These are phyloP conservation scores for Fraxinus dipetala DNA, from an alignment of 305 asterid species.

Conservation along the genomic window DNA sequence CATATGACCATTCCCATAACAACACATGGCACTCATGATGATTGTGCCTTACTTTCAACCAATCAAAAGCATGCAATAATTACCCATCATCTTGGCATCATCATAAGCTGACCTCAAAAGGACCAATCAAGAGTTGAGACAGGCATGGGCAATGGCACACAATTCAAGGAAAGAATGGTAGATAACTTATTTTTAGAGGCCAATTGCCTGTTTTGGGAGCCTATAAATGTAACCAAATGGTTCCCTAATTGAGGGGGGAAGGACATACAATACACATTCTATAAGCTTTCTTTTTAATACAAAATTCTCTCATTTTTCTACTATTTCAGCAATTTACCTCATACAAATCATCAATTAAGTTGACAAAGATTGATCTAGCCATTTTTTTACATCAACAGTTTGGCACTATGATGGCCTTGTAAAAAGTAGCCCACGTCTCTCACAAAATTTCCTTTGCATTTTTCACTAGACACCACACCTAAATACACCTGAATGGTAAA, in stretches of 20 bases:
- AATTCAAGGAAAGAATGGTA: neutral
- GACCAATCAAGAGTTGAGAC: neutral
- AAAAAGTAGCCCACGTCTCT: too few relatives aligned
- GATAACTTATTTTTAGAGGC: neutral
- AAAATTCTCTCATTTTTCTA: neutral
- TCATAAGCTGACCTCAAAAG: neutral
- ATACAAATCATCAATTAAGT: neutral
- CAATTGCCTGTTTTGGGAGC: neutral
- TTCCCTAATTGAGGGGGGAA: neutral
- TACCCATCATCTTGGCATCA: neutral
- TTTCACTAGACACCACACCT: too few relatives aligned
- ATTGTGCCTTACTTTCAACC: neutral
- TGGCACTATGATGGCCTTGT: too few relatives aligned
- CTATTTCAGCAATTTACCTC: neutral
- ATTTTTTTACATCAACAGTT: neutral
- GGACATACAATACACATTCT: neutral
- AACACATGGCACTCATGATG: neutral
- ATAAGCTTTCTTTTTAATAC: neutral
- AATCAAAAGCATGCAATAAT: neutral
- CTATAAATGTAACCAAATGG: neutral
- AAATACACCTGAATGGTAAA: too few relatives aligned
- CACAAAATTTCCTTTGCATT: too few relatives aligned
- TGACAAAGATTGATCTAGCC: neutral
- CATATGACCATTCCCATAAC: neutral
- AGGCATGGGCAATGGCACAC: neutral